These are phyloP conservation scores for Calonectria pteridis DNA, from an alignment of 2,329 filamentous ascomycete species.

Conservation along the genomic window DNA sequence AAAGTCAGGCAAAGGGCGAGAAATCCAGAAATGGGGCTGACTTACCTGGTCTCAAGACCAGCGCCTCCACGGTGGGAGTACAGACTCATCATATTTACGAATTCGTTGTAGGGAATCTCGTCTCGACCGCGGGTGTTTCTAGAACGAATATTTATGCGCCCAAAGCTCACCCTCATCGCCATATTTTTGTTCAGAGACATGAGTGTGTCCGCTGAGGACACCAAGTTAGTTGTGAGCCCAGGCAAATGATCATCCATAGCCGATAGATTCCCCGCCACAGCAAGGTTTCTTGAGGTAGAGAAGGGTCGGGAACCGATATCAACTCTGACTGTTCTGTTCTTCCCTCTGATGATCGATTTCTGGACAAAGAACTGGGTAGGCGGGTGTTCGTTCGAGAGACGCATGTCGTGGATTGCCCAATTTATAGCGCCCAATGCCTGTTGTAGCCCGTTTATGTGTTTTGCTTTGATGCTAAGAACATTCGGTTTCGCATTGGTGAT, in stretches of 20 bases:
- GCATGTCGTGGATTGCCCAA: conserved; percentile 49
- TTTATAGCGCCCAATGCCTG: conserved; percentile 47
- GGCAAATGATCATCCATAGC: conserved; percentile 35
- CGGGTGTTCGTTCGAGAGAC: conserved; percentile 42
- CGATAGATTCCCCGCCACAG: conserved; percentile 1
- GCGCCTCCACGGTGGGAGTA: conserved; percentile 49
- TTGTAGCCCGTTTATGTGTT: conserved; percentile 40
- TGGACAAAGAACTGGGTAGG: conserved; percentile 47
- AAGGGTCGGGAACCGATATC: conserved; percentile 42
- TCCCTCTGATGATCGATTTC: conserved; percentile 27
- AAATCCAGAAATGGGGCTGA: neutral
- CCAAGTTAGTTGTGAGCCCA: conserved; percentile 37
- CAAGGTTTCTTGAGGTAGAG: conserved; percentile 18
- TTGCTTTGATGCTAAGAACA: conserved; percentile 44
- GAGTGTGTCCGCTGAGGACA: conserved; percentile 40
- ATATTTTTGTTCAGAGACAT: conserved; percentile 42
- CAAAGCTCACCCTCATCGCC: conserved; percentile 50
- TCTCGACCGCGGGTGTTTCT: conserved; percentile 43
- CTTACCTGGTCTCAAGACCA: conserved; percentile 43
- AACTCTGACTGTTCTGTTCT: conserved; percentile 35
- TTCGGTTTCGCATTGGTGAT: conserved; percentile 43
- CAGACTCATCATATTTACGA: conserved; percentile 40
- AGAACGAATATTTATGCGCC: conserved; percentile 42
- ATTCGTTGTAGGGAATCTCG: conserved; percentile 41
- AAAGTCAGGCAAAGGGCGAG: conserved; percentile 2